Base-by-base conservation (phyloP, 768 basidiomycete species). In the Artomyces pyxidatus region DNA sequence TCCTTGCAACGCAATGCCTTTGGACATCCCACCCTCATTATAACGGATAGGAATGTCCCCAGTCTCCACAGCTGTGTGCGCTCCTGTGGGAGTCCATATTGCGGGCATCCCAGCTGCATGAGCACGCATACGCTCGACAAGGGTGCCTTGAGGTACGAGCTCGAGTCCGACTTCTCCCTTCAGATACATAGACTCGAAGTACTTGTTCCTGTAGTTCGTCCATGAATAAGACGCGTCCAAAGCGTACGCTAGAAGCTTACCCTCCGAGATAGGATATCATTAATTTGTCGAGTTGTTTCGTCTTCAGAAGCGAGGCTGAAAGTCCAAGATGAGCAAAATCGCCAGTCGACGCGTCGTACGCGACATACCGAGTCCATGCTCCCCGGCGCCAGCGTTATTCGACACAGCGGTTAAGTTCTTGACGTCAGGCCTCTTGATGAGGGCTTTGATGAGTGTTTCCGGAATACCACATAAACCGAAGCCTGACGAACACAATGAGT, bases 71-170 rank as follows among this genome's bases (percentile, higher is more conserved):
- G 86, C 83, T 19, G 88, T 91, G 29, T 76, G 76, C n/a, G 88
- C 87, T n/a, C 91, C 91, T 2, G 90, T 90, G 7, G 90, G 90
- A 7, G 88, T 94, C 66, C 74, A 91, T 71, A 94, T 88, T 26
- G 84, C 89, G 16, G 91, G 90, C 54, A 92, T 89, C 45, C 91
- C 90, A n/a, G 87, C 84, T 11, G 88, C 91, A 54, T 88, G 85
- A 10, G 91, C 86, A 35, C 88, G 83, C 55, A 92, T 73, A 51
- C 90, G 83, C 61, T 93, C 91, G 17, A 85, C 79, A 44, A 94
- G 78, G 7, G 88, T 92, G n/a, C 90, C 91, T 66, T 94, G 91
- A 6, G 91, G 91, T 17, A 87, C 86, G 14, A 94, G 81, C 61
- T 94, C 91, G 42, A 93, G 68, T 11, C 83, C 80, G 50, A 94